Evolutionary conservation across 1,284 basidiomycete genomes (phyloP).

Genomic region (Ganoderma meredithae): DNA sequence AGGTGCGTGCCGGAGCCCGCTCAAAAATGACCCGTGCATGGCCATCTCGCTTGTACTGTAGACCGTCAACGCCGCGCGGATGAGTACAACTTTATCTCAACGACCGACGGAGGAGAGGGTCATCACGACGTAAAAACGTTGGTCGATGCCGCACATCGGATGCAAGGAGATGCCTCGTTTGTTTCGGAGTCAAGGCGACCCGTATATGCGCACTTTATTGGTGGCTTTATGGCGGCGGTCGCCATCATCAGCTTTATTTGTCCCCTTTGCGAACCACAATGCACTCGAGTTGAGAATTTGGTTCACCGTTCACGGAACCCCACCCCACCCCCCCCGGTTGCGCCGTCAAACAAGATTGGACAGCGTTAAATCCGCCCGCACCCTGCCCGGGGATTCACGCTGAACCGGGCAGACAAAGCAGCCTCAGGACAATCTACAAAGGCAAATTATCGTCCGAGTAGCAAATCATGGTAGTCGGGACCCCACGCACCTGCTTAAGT

Average conservation of each 20-base stretch:
- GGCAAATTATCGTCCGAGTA: background rate
- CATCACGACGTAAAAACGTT: too few species aligned
- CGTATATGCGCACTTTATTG: background rate
- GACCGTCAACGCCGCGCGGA: background rate
- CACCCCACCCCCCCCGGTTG: too few species aligned
- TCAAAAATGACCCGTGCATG: background rate
- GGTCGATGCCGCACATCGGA: background rate
- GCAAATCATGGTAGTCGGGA: background rate
- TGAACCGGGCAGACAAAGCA: background rate
- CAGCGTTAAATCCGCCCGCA: background rate
- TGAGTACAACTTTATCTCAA: background rate
- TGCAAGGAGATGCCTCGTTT: background rate
- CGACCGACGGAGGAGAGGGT: background rate
- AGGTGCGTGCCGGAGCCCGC: background rate
- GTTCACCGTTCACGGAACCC: background rate
- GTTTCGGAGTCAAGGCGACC: background rate
- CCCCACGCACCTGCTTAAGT: background rate
- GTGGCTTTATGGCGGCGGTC: background rate
- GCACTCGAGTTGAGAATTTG: background rate
- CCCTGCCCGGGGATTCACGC: background rate
- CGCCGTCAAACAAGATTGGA: slow-evolving; percentile 1
- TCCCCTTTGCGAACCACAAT: background rate
- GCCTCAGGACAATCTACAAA: too few species aligned
- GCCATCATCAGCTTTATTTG: background rate
- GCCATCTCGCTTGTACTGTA: too few species aligned